These are phyloP conservation scores for Spathaspora passalidarum DNA, from an alignment of 805 yeast species.

Conservation along the genomic window DNA sequence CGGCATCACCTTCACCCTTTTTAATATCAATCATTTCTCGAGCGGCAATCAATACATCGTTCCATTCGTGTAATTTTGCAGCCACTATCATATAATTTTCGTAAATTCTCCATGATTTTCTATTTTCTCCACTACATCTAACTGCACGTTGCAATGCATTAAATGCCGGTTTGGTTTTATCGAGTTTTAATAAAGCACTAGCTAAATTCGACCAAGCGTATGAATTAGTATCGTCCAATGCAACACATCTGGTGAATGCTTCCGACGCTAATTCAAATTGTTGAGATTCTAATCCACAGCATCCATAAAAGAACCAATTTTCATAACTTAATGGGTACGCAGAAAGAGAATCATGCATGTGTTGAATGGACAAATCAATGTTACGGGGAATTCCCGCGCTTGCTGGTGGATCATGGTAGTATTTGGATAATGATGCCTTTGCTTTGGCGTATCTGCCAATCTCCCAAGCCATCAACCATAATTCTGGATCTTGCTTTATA, in stretches of 20 bases:
- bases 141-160: conserved; percentile 82
- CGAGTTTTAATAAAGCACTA: conserved; percentile 64
- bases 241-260: conserved; percentile 87
- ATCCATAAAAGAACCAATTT: conserved; percentile 92
- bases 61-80: conserved; percentile 81
- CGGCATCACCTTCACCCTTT: conserved; percentile 54
- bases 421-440: conserved; percentile 75
- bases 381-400: conserved; percentile 51
- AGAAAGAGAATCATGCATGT: conserved; percentile 70
- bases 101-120: conserved; percentile 85
- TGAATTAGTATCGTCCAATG: conserved; percentile 76
- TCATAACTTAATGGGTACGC: conserved; percentile 72
- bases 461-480: conserved; percentile 88
- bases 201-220: conserved; percentile 92
- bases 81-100: conserved; percentile 85
- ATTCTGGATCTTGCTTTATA: conserved; percentile 65
- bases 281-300: conserved; percentile 73
- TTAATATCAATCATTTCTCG: conserved; percentile 57
- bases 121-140: conserved; percentile 58
- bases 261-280: conserved; percentile 79
- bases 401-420: conserved; percentile 63
- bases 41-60: conserved; percentile 77
- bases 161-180: conserved; percentile 74
- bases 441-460: conserved; percentile 81
- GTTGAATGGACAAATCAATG: conserved; percentile 52